phyloP scores from a whole-genome alignment of 1,284 basidiomycete species.

The Rhodotorula sp. region DNA sequence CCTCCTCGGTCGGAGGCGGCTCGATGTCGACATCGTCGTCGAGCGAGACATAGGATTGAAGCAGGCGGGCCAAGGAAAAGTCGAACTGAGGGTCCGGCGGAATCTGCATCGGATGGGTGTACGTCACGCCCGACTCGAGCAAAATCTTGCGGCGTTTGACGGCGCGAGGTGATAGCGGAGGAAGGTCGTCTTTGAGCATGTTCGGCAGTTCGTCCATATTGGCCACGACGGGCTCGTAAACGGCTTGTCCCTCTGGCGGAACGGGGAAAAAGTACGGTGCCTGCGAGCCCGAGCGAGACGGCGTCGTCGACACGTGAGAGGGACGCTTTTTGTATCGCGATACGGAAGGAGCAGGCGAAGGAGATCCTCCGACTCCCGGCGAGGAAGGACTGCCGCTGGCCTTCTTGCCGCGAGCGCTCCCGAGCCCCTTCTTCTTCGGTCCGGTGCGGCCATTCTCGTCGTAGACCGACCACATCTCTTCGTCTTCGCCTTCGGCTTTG shows the following conservation, averaged over 20 bases:
- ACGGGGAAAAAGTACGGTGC: slow-evolving; percentile 21
- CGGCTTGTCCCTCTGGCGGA: slow-evolving; percentile 4
- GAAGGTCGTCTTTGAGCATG: slow-evolving; percentile 45
- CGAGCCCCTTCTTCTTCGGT: slow-evolving; percentile 6
- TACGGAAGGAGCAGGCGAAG: slow-evolving; percentile 1
- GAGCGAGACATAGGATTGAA: slow-evolving; percentile 62
- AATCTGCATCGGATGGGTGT: slow-evolving; percentile 67
- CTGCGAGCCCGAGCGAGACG: slow-evolving; percentile 5
- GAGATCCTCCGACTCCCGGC: neutral
- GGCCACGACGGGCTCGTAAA: slow-evolving; percentile 41
- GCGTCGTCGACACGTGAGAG: slow-evolving; percentile 6
- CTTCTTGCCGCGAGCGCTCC: slow-evolving; percentile 9
- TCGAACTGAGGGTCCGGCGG: slow-evolving; percentile 58
- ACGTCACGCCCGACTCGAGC: slow-evolving; percentile 56
- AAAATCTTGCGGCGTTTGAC: slow-evolving; percentile 57
- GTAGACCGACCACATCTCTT: neutral
- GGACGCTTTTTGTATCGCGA: slow-evolving; percentile 22
- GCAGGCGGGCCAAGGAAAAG: slow-evolving; percentile 58
- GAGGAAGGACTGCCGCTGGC: slow-evolving; percentile 15
- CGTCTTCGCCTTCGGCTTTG: slow-evolving; percentile 34
- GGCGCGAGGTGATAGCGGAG: slow-evolving; percentile 45
- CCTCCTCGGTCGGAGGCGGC: slow-evolving; percentile 45
- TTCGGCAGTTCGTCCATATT: slow-evolving; percentile 44
- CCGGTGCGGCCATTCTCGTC: slow-evolving; percentile 1
- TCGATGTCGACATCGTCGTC: slow-evolving; percentile 48